Percentiles rank a stretch among this genome's conserved stretches.
Conservation (phyloP, 1,139 yeast species). For the Blastobotrys aristatus region DNA sequence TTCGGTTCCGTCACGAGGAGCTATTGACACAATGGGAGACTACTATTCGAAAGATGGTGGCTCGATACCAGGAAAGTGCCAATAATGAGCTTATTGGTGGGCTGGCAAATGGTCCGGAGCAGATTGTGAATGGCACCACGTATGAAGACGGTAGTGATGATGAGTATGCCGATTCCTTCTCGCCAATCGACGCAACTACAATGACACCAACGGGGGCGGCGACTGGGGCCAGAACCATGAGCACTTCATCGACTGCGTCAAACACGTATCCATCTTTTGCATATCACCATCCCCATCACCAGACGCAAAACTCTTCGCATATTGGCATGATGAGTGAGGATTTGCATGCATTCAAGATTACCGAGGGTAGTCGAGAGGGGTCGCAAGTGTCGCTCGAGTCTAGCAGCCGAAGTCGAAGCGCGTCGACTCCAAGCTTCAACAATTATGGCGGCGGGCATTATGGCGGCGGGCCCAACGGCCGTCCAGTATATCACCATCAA, state of each 20-base stretch:
- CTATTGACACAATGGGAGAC: slow-evolving; percentile 34
- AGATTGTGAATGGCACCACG: slow-evolving; percentile 16
- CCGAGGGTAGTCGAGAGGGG: slow-evolving; percentile 10
- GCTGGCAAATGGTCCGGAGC: slow-evolving; percentile 6
- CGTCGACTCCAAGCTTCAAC: slow-evolving; percentile 16
- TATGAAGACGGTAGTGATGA: slow-evolving; percentile 25
- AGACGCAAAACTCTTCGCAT: too few species aligned
- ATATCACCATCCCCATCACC: too few species aligned
- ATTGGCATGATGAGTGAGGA: slow-evolving; percentile 12
- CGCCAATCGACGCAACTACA: neutral
- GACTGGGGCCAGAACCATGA: too few species aligned
- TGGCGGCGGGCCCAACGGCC: neutral
- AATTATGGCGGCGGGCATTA: too few species aligned
- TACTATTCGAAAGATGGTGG: slow-evolving; percentile 30
- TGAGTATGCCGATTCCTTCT: slow-evolving; percentile 18
- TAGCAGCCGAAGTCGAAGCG: slow-evolving; percentile 21
- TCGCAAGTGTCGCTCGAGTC: slow-evolving; percentile 6
- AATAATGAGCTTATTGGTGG: neutral
- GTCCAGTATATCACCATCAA: neutral
- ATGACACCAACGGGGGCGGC: neutral
- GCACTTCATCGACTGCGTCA: too few species aligned
- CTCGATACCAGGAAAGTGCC: slow-evolving; percentile 23
- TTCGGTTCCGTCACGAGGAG: slow-evolving; percentile 35
- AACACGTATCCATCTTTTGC: too few species aligned
- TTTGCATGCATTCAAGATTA: slow-evolving; percentile 13